Evolutionary conservation across 176 grass and related monocot species (phyloP).

Genomic region (Avena atlantica): DNA sequence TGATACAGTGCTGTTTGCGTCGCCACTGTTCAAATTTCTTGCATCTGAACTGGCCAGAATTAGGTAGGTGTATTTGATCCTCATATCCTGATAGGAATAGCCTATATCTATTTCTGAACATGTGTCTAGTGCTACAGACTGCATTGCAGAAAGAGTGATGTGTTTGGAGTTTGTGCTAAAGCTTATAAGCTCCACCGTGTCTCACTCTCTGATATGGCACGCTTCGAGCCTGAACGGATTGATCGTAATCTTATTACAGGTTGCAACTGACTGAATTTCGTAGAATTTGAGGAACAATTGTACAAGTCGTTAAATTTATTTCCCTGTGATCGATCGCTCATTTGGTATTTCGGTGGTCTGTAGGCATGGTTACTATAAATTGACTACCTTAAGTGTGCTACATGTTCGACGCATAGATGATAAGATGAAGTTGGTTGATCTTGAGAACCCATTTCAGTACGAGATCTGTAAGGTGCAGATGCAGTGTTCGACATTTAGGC

Average conservation of each 20-base stretch:
- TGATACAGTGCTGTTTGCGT: slow-evolving; percentile 33
- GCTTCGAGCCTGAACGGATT: slow-evolving; percentile 47
- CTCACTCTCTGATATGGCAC: slow-evolving; percentile 28
- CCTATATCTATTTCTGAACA: neutral
- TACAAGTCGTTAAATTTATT: neutral
- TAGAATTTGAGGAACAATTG: neutral
- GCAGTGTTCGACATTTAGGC: too few relatives aligned
- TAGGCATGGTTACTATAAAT: neutral
- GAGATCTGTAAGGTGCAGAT: too few relatives aligned
- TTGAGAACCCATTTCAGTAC: too few relatives aligned
- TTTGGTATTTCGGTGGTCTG: neutral
- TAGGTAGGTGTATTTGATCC: slow-evolving; percentile 33
- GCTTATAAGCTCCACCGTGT: neutral
- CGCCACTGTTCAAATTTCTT: slow-evolving; percentile 20
- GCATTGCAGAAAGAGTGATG: slow-evolving; percentile 2
- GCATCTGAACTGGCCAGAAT: slow-evolving; percentile 39
- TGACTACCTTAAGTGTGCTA: neutral
- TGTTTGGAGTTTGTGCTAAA: neutral
- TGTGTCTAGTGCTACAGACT: neutral
- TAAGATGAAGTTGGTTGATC: too few relatives aligned
- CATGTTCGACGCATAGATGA: too few relatives aligned
- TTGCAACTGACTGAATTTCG: neutral
- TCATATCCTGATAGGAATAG: neutral
- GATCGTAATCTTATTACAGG: neutral
- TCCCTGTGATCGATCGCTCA: neutral